Base-by-base conservation (phyloP, 2,329 filamentous ascomycete species). In the Xylaria sp. region DNA sequence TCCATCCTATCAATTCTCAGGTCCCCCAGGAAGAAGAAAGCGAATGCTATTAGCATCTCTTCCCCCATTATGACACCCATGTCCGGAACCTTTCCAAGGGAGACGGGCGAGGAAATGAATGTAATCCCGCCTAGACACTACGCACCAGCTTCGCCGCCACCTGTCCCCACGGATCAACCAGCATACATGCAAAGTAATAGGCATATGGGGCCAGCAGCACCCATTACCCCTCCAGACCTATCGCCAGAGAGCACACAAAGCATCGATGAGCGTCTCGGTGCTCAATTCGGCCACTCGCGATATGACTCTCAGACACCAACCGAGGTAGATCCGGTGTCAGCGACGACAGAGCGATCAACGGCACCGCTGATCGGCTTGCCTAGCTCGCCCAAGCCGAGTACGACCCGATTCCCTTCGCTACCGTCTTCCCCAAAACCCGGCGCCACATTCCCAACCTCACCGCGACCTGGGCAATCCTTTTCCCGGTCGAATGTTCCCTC, bases 51-150 rank as follows among this genome's bases (percentile, higher is more conserved):
- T 65, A 83, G 73, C 71, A 89, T 89, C 68, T 89, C 87, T 11
- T 87, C 86, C 1, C 87, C 87, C 52, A 86, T 89, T 68, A 83
- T 87, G 79, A 89, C 86, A 8, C 86, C 87, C 13, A 83, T 83
- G 76, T 85, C 86, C 2, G 81, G 78, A 2, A 85, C 82, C 2
- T 89, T 88, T 66, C 83, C 85, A 1, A 78, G 80, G n/a, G 75
- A 80, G 13, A 80, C 84, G 51, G 77, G 76, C 23, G 82, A 85
- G 67, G 86, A 88, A 72, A 81, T 87, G 79, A 83, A 78, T 69
- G 66, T 81, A 49, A 85, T 89, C 54, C 78, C 84, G 11, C 86
- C 84, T 19, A 81, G 86, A 29, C 80, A 84, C 47, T 88, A 89
- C 66, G 80, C 81, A 3, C 85, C 85, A 9, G 76, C 82, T 3